Percentiles rank a stretch among this genome's conserved stretches.
Conservation (phyloP, 148 eudicot genomes). For the Euryodendron excelsum region DNA sequence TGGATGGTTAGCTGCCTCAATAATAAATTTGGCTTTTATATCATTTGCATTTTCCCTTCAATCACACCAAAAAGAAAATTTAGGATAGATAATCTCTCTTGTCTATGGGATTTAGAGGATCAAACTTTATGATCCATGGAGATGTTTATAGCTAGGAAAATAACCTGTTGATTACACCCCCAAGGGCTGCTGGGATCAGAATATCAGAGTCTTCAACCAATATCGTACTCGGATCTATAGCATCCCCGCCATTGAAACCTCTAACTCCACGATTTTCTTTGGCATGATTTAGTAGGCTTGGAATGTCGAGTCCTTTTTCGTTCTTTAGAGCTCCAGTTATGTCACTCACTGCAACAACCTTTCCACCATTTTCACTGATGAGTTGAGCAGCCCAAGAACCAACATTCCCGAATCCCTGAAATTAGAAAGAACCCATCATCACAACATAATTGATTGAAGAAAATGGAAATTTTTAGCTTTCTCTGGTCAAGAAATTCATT, state of each 20-base stretch:
- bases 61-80: constrained; percentile 4
- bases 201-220: constrained; percentile 92
- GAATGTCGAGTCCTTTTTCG: constrained; percentile 70
- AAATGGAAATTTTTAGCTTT: no score
- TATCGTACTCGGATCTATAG: constrained; percentile 60
- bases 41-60: constrained; percentile 93
- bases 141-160: neutral
- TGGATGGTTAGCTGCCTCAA: constrained; percentile 98
- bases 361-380: constrained; percentile 78
- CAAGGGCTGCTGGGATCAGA: constrained; percentile 98
- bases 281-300: constrained; percentile 68
- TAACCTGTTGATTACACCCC: constrained; percentile 92
- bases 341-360: constrained; percentile 85
- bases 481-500: no score
- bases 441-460: no score
- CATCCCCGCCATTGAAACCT: constrained; percentile 68
- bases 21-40: constrained; percentile 82
- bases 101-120: neutral
- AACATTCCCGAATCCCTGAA: constrained; percentile 94
- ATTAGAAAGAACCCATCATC: constrained; percentile 10
- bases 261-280: constrained; percentile 71
- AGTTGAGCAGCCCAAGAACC: constrained; percentile 98
- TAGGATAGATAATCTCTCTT: neutral
- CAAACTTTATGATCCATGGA: neutral
- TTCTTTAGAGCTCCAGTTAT: constrained; percentile 86